phyloP scores from a whole-genome alignment of 768 basidiomycete genomes.

The Lactifluus hygrophoroides region DNA sequence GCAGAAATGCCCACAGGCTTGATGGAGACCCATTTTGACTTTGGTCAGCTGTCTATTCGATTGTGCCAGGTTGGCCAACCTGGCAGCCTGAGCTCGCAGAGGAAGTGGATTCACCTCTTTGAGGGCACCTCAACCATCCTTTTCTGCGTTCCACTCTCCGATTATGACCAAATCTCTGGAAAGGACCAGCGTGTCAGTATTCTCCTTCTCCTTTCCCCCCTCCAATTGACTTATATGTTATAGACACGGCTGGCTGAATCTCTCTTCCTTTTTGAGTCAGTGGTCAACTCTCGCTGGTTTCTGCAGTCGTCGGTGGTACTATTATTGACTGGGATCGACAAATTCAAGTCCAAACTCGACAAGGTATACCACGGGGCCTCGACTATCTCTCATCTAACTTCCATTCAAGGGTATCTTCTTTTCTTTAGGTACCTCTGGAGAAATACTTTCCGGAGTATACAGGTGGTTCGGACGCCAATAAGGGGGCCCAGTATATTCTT shows the following conservation, averaged over 20 bases:
- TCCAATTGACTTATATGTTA: not conserved
- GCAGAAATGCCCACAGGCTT: constrained; percentile 77
- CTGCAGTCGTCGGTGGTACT: constrained; percentile 33
- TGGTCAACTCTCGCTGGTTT: constrained; percentile 48
- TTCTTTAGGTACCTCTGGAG: constrained; percentile 23
- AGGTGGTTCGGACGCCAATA: constrained; percentile 36
- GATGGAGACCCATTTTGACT: constrained; percentile 69
- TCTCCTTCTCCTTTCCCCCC: constrained; percentile 1
- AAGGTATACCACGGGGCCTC: constrained; percentile 24
- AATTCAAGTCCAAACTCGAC: constrained; percentile 42
- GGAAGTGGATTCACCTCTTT: constrained; percentile 46
- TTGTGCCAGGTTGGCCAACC: constrained; percentile 81
- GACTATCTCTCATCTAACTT: not conserved
- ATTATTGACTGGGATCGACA: constrained; percentile 36
- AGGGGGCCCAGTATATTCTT: constrained; percentile 39
- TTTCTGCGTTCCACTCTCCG: constrained; percentile 62
- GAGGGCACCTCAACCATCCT: constrained; percentile 63
- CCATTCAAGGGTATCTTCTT: not conserved
- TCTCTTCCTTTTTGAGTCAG: constrained; percentile 40
- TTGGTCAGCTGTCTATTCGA: constrained; percentile 26
- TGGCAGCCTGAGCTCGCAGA: constrained; percentile 42
- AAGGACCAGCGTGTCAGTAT: constrained; percentile 20
- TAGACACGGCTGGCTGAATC: constrained; percentile 41
- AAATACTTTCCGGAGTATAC: constrained; percentile 36
- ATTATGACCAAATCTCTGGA: constrained; percentile 52